Percentiles rank a stretch among this genome's conserved stretches.
Evolutionary conservation across 2,329 filamentous ascomycete species (phyloP).

Genomic region (Dactylellina drechsleri): DNA sequence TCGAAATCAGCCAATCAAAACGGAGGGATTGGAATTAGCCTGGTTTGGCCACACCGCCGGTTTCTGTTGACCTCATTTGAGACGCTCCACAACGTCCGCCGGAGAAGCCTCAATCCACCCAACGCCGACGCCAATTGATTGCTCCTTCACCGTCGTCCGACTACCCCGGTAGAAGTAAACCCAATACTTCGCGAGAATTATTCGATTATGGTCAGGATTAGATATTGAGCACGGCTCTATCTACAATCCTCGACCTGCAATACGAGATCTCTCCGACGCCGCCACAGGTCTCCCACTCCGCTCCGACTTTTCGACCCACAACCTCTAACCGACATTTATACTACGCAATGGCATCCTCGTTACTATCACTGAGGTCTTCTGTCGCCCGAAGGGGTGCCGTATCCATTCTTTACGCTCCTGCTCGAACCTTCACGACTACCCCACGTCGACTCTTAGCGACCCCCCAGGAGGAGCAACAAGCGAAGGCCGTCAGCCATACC

Average conservation of each 20-base stretch:
- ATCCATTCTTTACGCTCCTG: conserved; percentile 62
- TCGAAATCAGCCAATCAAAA: conserved; percentile 29
- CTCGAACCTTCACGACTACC: conserved; percentile 72
- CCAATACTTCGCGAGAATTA: conserved; percentile 18
- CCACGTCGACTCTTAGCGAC: conserved; percentile 64
- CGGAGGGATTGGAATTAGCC: conserved; percentile 51
- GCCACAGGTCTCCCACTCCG: conserved; percentile 4
- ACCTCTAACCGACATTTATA: conserved; percentile 16
- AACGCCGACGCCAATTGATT: conserved; percentile 30
- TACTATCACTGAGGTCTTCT: conserved; percentile 63
- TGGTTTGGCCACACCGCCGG: conserved; percentile 34
- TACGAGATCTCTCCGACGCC: conserved; percentile 15
- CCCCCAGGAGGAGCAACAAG: conserved; percentile 60
- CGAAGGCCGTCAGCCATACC: conserved; percentile 66
- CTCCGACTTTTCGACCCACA: background rate
- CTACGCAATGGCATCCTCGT: conserved; percentile 64
- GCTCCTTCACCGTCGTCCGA: conserved; percentile 11
- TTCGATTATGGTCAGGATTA: conserved; percentile 34
- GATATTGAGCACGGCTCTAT: conserved; percentile 22
- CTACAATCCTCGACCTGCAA: conserved; percentile 13
- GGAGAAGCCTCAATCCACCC: conserved; percentile 35
- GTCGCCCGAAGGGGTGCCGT: conserved; percentile 58
- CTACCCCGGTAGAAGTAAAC: conserved; percentile 1
- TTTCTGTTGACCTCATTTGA: conserved; percentile 52
- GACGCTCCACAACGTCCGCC: conserved; percentile 36